Percentiles rank a stretch among this genome's conserved stretches.
These are phyloP conservation scores for Pestalotiopsis sp. DNA, from an alignment of 2,329 filamentous ascomycete species.

Conservation along the genomic window DNA sequence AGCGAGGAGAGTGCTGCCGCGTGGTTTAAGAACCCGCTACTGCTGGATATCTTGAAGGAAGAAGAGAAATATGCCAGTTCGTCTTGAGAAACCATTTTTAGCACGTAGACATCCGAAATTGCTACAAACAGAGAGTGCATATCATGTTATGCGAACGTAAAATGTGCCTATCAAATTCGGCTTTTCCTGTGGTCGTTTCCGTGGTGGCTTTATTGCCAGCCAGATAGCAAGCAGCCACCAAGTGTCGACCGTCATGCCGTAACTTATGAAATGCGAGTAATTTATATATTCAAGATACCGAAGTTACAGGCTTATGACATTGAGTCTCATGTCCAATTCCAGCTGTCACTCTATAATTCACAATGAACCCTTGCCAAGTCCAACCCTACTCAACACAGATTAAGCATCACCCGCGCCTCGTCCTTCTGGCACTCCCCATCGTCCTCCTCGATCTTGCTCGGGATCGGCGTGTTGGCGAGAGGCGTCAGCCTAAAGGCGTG, in stretches of 20 bases:
- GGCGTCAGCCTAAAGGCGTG: slow-evolving; percentile 28
- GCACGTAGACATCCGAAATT: too few relatives aligned
- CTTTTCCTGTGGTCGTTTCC: too few relatives aligned
- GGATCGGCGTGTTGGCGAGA: slow-evolving; percentile 25
- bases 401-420: slow-evolving; percentile 18
- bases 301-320: too few relatives aligned
- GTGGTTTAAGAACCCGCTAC: slow-evolving; percentile 13
- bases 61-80: not conserved
- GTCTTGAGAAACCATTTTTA: not conserved
- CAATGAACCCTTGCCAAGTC: not conserved
- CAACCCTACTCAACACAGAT: slow-evolving; percentile 13
- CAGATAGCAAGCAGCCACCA: too few relatives aligned
- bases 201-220: too few relatives aligned
- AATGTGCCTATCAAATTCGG: too few relatives aligned
- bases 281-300: not conserved
- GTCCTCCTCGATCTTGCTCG: slow-evolving; percentile 23
- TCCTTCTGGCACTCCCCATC: slow-evolving; percentile 23
- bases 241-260: not conserved
- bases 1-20: not conserved
- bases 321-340: too few relatives aligned
- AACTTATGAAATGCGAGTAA: not conserved
- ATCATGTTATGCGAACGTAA: not conserved
- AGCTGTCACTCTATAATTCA: too few relatives aligned
- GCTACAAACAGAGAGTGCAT: not conserved
- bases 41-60: slow-evolving; percentile 6